These are phyloP conservation scores for Magnolia kwangsiensis DNA, from an alignment of 164 flowering plant genomes.

Conservation along the genomic window DNA sequence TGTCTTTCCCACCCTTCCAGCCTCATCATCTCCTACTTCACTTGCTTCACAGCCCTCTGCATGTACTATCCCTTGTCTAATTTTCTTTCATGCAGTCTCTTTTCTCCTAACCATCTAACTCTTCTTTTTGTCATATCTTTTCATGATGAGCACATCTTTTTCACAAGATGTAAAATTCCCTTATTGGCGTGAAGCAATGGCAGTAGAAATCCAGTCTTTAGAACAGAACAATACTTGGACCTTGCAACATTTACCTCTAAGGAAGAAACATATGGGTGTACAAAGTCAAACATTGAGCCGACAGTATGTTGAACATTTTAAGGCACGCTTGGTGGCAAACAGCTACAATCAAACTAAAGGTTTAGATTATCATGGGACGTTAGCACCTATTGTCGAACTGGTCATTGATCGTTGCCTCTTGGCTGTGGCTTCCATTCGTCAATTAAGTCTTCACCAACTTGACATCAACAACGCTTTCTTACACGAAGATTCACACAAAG, in stretches of 20 bases:
- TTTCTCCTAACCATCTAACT: not conserved
- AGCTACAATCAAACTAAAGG: no score
- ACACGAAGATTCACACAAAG: no score
- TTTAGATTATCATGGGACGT: no score
- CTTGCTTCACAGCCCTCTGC: not conserved
- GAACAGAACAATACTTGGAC: not conserved
- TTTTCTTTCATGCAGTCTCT: not conserved
- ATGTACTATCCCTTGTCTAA: not conserved
- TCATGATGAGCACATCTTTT: not conserved
- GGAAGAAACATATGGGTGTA: not conserved
- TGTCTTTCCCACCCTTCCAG: not conserved
- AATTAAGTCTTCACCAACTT: no score
- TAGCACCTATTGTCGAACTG: no score
- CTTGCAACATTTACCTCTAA: not conserved
- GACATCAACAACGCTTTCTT: no score
- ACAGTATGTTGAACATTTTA: no score
- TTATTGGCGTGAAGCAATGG: not conserved
- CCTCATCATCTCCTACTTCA: not conserved
- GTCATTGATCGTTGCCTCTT: no score
- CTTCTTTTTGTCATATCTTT: not conserved
- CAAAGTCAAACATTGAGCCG: no score
- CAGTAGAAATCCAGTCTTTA: not conserved
- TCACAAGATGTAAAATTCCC: not conserved
- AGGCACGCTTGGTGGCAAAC: no score
- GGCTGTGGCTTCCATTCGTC: not conserved